Conservation (phyloP, 2,329 filamentous ascomycete genomes). For the Byssoonygena ceratinophila region DNA sequence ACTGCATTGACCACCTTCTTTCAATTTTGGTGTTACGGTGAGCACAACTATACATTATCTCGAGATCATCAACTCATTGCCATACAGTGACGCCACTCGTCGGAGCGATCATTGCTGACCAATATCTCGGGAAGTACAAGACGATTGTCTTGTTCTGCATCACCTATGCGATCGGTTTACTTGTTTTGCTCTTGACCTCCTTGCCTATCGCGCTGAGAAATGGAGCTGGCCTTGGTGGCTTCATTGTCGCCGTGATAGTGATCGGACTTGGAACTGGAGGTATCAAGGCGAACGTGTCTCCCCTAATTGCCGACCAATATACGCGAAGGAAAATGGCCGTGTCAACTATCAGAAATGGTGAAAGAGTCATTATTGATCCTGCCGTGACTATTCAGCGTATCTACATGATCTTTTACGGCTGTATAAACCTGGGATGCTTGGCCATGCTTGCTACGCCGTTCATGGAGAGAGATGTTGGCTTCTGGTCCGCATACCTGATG, state of each 20-base stretch:
- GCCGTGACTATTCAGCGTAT: conserved; percentile 56
- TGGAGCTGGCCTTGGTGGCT: conserved; percentile 42
- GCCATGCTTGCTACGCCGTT: conserved; percentile 55
- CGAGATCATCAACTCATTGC: not conserved
- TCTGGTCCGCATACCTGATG: conserved; percentile 54
- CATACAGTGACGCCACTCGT: conserved; percentile 42
- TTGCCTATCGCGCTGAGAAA: conserved; percentile 42
- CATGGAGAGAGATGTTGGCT: conserved; percentile 56
- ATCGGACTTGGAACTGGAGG: conserved; percentile 56
- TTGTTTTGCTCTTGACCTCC: conserved; percentile 46
- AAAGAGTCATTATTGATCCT: conserved; percentile 54
- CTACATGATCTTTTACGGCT: conserved; percentile 64
- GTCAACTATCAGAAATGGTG: conserved; percentile 35
- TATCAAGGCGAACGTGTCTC: conserved; percentile 55
- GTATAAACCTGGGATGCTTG: conserved; percentile 60
- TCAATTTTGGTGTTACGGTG: conserved; percentile 44
- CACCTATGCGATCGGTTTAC: conserved; percentile 48
- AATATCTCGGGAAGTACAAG: conserved; percentile 51
- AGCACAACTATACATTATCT: conserved; percentile 10
- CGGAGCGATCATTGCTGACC: conserved; percentile 49
- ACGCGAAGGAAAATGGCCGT: conserved; percentile 44
- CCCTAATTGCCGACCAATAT: conserved; percentile 56
- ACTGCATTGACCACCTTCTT: conserved; percentile 45
- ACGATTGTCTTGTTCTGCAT: conserved; percentile 47
- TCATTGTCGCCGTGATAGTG: conserved; percentile 47